phyloP scores from a whole-genome alignment of 2,329 filamentous ascomycete genomes.

The Diaporthe capsici region DNA sequence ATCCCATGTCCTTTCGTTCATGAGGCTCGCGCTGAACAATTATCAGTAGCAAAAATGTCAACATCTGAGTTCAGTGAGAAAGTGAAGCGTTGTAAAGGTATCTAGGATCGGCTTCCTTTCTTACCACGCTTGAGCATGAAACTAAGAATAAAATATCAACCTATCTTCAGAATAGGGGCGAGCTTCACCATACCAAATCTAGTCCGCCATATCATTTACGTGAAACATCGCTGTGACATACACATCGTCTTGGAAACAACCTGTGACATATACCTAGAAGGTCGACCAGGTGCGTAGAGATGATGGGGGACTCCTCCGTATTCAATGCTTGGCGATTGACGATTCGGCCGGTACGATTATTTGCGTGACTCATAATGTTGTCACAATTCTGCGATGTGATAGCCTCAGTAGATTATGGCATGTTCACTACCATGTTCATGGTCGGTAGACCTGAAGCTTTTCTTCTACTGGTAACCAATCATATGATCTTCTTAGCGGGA shows the following conservation, averaged over 20 bases:
- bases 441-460: not conserved
- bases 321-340: not conserved
- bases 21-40: not conserved
- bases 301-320: not conserved
- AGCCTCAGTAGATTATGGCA: not conserved
- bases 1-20: not conserved
- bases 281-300: not conserved
- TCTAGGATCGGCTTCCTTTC: not conserved
- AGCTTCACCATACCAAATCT: not conserved
- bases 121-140: not conserved
- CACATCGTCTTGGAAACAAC: not conserved
- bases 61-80: not conserved
- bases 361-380: not conserved
- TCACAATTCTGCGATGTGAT: too few relatives aligned
- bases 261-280: not conserved
- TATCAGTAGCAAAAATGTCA: not conserved
- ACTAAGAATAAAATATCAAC: not conserved
- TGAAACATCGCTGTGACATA: slow-evolving; percentile 7
- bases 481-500: not conserved
- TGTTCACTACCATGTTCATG: not conserved
- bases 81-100: not conserved
- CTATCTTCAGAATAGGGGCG: not conserved
- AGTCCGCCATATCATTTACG: not conserved
- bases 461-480: not conserved
- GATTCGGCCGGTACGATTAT: not conserved